Percentiles rank a stretch among this genome's conserved stretches.
phyloP scores from a whole-genome alignment of 1,139 yeast genomes.

The Meyerozyma guilliermondii region DNA sequence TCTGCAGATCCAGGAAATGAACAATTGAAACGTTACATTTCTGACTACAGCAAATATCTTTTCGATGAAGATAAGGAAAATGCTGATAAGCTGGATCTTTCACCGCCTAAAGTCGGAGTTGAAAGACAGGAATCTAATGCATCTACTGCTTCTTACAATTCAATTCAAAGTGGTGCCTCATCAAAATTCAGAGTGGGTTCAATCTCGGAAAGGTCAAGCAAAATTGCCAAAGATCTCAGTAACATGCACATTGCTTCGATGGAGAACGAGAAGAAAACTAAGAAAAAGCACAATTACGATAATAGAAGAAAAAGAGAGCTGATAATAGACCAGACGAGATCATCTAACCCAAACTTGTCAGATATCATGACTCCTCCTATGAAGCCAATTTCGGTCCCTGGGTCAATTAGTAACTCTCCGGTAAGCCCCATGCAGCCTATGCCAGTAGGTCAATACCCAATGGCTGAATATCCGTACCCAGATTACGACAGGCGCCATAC shows the following conservation, averaged over 20 bases:
- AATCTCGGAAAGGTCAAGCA: conserved; percentile 15
- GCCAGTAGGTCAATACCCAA: neutral
- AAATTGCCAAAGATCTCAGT: conserved; percentile 6
- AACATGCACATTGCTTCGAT: neutral
- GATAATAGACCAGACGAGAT: neutral
- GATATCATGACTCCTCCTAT: neutral
- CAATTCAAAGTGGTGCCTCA: conserved; percentile 36
- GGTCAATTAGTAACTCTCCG: neutral
- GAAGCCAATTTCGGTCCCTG: neutral
- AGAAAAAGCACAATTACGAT: neutral
- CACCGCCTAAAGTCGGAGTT: conserved; percentile 10
- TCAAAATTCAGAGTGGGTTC: conserved; percentile 30
- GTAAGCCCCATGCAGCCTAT: neutral
- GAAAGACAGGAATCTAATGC: conserved; percentile 24
- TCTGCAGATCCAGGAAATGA: neutral
- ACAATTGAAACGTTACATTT: conserved; percentile 16
- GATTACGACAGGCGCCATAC: neutral
- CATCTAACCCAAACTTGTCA: neutral
- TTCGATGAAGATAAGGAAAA: conserved; percentile 21
- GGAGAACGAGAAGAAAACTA: neutral
- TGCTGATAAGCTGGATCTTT: conserved; percentile 5
- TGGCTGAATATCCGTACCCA: neutral
- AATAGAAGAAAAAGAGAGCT: neutral
- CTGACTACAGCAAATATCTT: conserved; percentile 30
- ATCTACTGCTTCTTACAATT: conserved; percentile 24